Conservation (phyloP, 768 basidiomycete genomes). For the Podaxis sp. region DNA sequence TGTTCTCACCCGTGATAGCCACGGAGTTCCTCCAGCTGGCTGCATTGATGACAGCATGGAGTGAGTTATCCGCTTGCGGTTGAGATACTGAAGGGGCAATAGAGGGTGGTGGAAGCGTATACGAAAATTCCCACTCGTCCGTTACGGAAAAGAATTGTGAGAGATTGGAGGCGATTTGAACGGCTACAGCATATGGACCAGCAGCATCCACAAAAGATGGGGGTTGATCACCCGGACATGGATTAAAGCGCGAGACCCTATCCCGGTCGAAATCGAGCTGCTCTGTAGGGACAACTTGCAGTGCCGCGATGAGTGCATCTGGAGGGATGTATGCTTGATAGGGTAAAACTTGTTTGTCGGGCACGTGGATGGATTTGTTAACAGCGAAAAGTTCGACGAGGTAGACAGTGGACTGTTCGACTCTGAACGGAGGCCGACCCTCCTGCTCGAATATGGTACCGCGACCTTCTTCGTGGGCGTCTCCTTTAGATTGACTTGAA, state of each 20-base stretch:
- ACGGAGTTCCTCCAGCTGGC: slow-evolving; percentile 39
- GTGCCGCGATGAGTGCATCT: slow-evolving; percentile 43
- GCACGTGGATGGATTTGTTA: slow-evolving; percentile 39
- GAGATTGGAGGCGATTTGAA: slow-evolving; percentile 65
- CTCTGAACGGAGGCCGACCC: slow-evolving; percentile 42
- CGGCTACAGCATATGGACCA: slow-evolving; percentile 62
- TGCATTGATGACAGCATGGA: slow-evolving; percentile 42
- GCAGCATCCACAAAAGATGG: slow-evolving; percentile 47
- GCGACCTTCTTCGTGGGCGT: slow-evolving; percentile 17
- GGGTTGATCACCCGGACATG: slow-evolving; percentile 28
- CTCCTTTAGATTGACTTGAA: slow-evolving; percentile 4
- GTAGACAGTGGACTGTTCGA: slow-evolving; percentile 60
- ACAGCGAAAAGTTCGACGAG: slow-evolving; percentile 65
- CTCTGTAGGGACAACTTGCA: slow-evolving; percentile 40
- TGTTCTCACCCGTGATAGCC: slow-evolving; percentile 7
- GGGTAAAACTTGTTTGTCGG: slow-evolving; percentile 62
- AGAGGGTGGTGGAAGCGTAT: slow-evolving; percentile 31
- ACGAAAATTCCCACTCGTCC: slow-evolving; percentile 66
- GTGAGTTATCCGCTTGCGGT: slow-evolving; percentile 22
- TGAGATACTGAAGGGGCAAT: slow-evolving; percentile 13
- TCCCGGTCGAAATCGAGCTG: slow-evolving; percentile 39
- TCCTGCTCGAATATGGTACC: slow-evolving; percentile 20
- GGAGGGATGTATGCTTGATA: slow-evolving; percentile 67
- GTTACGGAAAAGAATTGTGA: slow-evolving; percentile 67
- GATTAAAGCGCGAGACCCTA: slow-evolving; percentile 46